Base-by-base conservation (phyloP, 1,284 basidiomycete species). In the Ceratobasidium sp. region DNA sequence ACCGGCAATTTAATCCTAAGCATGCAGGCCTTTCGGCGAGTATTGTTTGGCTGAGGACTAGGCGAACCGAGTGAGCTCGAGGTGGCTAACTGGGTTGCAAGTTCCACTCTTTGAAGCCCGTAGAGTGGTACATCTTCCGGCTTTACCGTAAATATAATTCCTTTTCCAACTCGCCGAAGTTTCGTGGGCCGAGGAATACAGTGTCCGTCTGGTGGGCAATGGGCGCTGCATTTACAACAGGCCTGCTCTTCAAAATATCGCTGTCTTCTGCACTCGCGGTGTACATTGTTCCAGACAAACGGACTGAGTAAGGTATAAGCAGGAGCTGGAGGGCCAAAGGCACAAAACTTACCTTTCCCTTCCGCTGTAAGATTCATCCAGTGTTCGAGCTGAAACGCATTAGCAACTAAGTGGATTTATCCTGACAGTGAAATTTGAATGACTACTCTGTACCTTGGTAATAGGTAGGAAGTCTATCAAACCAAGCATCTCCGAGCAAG, bases 331-430 rank as follows among this genome's bases (percentile, higher is more conserved):
- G 5, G 29, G 13, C 29, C 22, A 10, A n/a, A 25, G 10, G 13
- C 22, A 50, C 47, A n/a, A n/a, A 12, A 31, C 62, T 67, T 27
- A 67, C 62, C 38, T 54, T 45, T 17, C 8, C 27, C 62, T 50
- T 13, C 22, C 50, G 15, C 4, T 67, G 10, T 54, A 54, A 13
- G 62, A 32, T 22, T 67, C 50, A 10, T 54, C 50, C 0, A 67
- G 50, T 50, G 62, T 43, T 53, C 62, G 49, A 3, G 49, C 62
- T 67, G 27, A n/a, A 10, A 27, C 22, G 15, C 7, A 2, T 15
- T 17, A n/a, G 31, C 20, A 29, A 58, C 10, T 54, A 31, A 15
- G 7, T 7, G 8, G 12, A 17, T n/a, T 3, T 27, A 12, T 10
- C 25, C 5, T 29, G 20, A 13, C 5, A 55, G 10, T 32, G 29